Conservation (phyloP, 495 filamentous ascomycete species). For the Podospora anserina region DNA sequence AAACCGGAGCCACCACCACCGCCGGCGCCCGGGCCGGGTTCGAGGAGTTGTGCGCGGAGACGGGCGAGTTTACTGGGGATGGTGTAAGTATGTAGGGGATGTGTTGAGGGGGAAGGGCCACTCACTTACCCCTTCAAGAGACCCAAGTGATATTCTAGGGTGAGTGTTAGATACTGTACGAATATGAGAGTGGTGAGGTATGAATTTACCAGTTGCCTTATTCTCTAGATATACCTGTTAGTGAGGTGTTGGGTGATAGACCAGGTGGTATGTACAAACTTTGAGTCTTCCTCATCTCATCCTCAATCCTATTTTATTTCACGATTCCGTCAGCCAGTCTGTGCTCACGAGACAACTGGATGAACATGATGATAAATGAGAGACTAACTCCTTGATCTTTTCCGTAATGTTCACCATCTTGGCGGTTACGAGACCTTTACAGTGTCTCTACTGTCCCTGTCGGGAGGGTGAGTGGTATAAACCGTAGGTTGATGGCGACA, state of each 20-base stretch:
- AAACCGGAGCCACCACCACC: constrained; percentile 76
- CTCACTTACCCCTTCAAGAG: constrained; percentile 83
- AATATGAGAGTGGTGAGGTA: background rate
- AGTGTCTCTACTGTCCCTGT: background rate
- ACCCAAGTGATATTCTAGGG: constrained; percentile 91
- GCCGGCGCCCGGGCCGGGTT: constrained; percentile 78
- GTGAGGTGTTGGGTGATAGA: constrained; percentile 11
- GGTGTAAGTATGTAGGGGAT: constrained; percentile 15
- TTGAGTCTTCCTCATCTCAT: constrained; percentile 98
- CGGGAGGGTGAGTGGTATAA: background rate
- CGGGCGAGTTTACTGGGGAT: constrained; percentile 83
- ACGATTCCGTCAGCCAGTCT: constrained; percentile 24
- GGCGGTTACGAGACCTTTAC: constrained; percentile 36
- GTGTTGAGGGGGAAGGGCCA: background rate
- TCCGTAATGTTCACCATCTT: constrained; percentile 99
- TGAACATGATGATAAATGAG: background rate
- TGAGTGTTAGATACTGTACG: constrained; percentile 16
- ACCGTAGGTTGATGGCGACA: background rate
- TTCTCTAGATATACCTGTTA: constrained; percentile 68
- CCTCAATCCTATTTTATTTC: constrained; percentile 74
- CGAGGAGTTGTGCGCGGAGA: constrained; percentile 89
- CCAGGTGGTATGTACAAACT: constrained; percentile 52
- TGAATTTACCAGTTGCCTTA: constrained; percentile 83
- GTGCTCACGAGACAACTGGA: background rate
- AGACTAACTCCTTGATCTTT: constrained; percentile 93